Base-by-base conservation (phyloP, 768 basidiomycete genomes). In the Amylocystis lapponica region DNA sequence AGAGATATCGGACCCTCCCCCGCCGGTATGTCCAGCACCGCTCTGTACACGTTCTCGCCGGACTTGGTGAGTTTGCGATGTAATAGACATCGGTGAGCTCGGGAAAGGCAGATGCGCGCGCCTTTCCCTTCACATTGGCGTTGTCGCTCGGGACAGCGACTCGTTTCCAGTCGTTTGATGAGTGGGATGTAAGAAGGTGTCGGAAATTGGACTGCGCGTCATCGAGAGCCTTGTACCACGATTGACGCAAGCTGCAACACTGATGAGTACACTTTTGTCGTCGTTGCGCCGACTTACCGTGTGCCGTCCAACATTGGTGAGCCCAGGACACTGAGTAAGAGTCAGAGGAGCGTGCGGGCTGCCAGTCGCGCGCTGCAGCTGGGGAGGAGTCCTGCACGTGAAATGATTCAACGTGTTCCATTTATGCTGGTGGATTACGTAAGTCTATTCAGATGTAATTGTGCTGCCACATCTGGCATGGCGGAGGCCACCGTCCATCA, bases 101-200 rank as follows among this genome's bases (percentile, higher is more conserved):
- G 31, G 86, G 81, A 8, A 71, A 59, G 0, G 67, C 60, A 3
- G 75, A 59, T 26, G 65, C 57, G 33, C 78, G 74, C 0, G 71
- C 68, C 55, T 86, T 87, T 37, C 81, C 81, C 57, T 88, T 86
- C 70, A 70, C 40, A 63, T 66, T 14, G 67, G 53, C 2, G n/a
- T n/a, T n/a, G 32, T 71, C 66, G 12, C 55, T 54, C n/a, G 68
- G 66, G 21, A 69, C 49, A 9, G 77, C 70, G 20, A 94, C 73
- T 20, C 89, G 79, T 57, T 82, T 93, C 93, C 93, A 96, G 37
- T 88, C 82, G 9, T 68, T 61, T 1, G 83, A 76, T 11, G 77
- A 67, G 36, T 83, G 67, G 4, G 87, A 86, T 5, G 81, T 75
- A 37, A 95, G 72, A 9, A 93, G 72, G 45, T 82, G 79, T 47